Percentiles rank a stretch among this genome's conserved stretches.
Conservation (phyloP, 306 rosid species). For the Dalbergia oliveri region DNA sequence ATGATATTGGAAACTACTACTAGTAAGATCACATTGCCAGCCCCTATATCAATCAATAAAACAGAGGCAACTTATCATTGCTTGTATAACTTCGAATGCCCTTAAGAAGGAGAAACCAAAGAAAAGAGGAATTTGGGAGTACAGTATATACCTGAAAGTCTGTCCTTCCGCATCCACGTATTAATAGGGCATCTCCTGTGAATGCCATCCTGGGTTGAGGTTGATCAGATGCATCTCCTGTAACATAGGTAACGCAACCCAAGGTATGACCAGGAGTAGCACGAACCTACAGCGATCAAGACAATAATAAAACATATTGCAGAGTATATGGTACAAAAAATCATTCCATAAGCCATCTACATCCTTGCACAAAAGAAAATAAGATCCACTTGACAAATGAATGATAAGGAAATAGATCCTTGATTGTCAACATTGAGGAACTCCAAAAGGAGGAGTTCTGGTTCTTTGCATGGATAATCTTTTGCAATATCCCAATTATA, state of each 20-base stretch:
- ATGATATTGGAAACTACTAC: constrained; percentile 14
- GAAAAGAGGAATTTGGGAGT: constrained; percentile 27
- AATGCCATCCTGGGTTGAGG: constrained; percentile 92
- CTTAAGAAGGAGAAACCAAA: constrained; percentile 28
- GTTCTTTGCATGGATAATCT: not conserved
- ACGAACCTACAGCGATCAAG: constrained; percentile 65
- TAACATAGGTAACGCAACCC: constrained; percentile 92
- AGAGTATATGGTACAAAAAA: constrained; percentile 25
- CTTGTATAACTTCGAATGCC: constrained; percentile 29
- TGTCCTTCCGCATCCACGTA: constrained; percentile 98
- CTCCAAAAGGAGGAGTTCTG: not conserved
- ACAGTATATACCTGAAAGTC: constrained; percentile 84
- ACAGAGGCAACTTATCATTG: not conserved
- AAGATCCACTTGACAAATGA: constrained; percentile 23
- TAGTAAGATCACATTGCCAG: not conserved
- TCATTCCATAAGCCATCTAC: constrained; percentile 10
- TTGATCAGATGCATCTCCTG: constrained; percentile 82
- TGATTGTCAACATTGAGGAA: constrained; percentile 17
- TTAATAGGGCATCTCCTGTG: constrained; percentile 84
- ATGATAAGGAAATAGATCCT: constrained; percentile 5
- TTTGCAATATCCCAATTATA: no score
- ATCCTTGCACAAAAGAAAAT: constrained; percentile 20
- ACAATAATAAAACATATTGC: not conserved
- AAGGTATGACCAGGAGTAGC: constrained; percentile 95
- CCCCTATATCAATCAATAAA: constrained; percentile 17